Evolutionary conservation across 441 rosid genomes (phyloP).

Genomic region (Gossypium lobatum): DNA sequence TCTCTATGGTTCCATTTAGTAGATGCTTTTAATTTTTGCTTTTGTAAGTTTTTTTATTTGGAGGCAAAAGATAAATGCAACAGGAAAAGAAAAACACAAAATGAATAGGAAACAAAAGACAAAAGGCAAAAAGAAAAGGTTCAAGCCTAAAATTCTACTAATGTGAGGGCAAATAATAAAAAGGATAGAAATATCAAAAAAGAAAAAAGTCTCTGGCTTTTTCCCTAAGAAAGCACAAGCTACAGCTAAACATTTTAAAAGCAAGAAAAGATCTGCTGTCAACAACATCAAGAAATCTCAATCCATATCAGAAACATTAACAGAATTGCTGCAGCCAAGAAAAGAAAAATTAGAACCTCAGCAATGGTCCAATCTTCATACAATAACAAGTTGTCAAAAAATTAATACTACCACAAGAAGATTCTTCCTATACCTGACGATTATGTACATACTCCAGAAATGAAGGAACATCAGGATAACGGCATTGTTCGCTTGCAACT

Average conservation of each 20-base stretch:
- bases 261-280: neutral
- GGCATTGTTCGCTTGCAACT: constrained; percentile 34
- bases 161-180: neutral
- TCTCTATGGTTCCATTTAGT: neutral
- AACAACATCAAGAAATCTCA: constrained; percentile 9
- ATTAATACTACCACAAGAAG: neutral
- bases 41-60: neutral
- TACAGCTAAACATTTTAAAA: neutral
- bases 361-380: neutral
- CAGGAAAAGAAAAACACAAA: neutral
- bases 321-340: neutral
- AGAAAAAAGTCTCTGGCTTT: neutral
- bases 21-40: neutral
- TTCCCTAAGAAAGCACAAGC: neutral
- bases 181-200: neutral
- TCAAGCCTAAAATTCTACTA: neutral
- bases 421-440: constrained; percentile 42
- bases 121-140: neutral
- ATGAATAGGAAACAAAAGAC: neutral
- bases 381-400: neutral
- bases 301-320: neutral
- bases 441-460: constrained; percentile 65
- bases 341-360: constrained; percentile 1
- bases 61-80: neutral
- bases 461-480: constrained; percentile 57